phyloP scores from a whole-genome alignment of 2,329 filamentous ascomycete species.

The Lachnellula arida region DNA sequence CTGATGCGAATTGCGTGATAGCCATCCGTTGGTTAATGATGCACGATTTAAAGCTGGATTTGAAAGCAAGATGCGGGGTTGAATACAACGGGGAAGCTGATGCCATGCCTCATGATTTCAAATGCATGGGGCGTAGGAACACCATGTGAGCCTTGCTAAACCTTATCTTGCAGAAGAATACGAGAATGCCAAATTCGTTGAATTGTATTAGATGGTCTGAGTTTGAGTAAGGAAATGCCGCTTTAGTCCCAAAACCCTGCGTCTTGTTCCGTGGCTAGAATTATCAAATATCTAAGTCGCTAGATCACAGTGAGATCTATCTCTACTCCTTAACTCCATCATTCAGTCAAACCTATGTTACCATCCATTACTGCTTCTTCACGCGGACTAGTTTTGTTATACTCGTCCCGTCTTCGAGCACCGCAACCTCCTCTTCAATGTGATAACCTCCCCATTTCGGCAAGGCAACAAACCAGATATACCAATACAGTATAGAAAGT shows the following conservation, averaged over 20 bases:
- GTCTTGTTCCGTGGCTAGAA: too few relatives aligned
- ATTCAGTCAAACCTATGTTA: background rate
- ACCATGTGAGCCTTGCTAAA: background rate
- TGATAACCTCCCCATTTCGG: constrained; percentile 55
- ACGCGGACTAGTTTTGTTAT: constrained; percentile 51
- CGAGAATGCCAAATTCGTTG: too few relatives aligned
- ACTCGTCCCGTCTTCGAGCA: constrained; percentile 61
- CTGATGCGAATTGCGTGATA: constrained; percentile 3
- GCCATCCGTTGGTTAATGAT: too few relatives aligned
- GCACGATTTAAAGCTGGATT: too few relatives aligned
- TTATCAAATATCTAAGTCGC: too few relatives aligned
- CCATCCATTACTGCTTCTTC: constrained; percentile 7
- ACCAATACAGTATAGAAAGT: constrained; percentile 63
- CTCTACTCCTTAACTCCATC: background rate
- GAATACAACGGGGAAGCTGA: background rate
- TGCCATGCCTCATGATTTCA: background rate
- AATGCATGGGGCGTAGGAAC: background rate
- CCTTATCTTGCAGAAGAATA: too few relatives aligned
- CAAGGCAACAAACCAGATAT: constrained; percentile 57
- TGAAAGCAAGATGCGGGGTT: background rate
- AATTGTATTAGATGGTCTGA: too few relatives aligned
- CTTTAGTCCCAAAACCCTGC: too few relatives aligned
- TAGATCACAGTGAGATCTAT: background rate
- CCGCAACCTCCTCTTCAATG: constrained; percentile 56
- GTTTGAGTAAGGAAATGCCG: too few relatives aligned